Evolutionary conservation across 148 eudicot species (phyloP).

Genomic region (Vaccinium corymbosum): DNA sequence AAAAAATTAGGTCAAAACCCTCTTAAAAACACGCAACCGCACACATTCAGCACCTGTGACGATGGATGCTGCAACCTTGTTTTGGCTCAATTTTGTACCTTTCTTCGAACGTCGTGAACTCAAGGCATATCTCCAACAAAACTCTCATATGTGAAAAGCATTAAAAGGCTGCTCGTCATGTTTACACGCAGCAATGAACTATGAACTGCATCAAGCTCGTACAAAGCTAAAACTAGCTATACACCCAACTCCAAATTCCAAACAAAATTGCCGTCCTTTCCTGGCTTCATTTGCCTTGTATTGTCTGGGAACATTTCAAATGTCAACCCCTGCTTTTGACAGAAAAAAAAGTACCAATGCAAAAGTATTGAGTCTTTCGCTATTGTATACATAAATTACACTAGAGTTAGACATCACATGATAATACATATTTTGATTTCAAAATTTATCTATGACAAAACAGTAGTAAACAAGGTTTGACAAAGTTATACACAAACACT

Average conservation of each 20-base stretch:
- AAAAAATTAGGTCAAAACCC: too few relatives aligned
- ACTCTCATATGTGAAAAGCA: neutral
- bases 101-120: slow-evolving; percentile 32
- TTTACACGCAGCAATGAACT: neutral
- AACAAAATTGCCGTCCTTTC: neutral
- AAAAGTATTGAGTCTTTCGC: neutral
- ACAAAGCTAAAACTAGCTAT: neutral
- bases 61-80: too few relatives aligned
- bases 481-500: neutral
- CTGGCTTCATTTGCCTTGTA: neutral
- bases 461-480: neutral
- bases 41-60: too few relatives aligned
- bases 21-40: too few relatives aligned
- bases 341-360: neutral
- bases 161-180: neutral
- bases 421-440: neutral
- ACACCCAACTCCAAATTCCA: neutral
- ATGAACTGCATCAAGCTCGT: neutral
- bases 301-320: neutral
- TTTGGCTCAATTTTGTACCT: too few relatives aligned
- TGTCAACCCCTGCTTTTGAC: neutral
- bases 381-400: neutral
- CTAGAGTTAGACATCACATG: neutral
- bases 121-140: slow-evolving; percentile 14
- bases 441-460: neutral